Evolutionary conservation across 2,329 filamentous ascomycete genomes (phyloP), one percentile per base, ranked within the genome.

Genomic region (Furcasterigmium furcatum): DNA sequence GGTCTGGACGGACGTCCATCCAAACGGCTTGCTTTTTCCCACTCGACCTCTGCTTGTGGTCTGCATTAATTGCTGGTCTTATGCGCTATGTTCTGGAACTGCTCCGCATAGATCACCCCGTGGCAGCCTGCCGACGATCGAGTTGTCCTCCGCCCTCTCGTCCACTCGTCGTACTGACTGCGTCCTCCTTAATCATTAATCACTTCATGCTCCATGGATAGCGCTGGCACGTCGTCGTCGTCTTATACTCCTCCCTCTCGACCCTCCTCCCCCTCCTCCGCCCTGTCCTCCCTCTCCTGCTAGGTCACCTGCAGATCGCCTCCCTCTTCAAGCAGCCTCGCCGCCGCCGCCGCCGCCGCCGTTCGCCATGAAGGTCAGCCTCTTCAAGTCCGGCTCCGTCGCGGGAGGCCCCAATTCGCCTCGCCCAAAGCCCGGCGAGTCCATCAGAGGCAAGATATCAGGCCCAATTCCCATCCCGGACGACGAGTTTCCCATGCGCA

Each of bases 371-470:
- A 71, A 67, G 53, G 55, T 57, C 50, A 61, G 62, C 40, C 56
- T 76, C 36, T 78, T 76, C 65, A 77, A 72, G 58, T 62, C 68
- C 43, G 54, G 64, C 27, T 59, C 73, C 44, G 65, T 57, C 54
- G 56, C 65, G 52, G 65, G 66, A 51, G 65, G 67, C 52, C 66
- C 18, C 6, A 43, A 36, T 34, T 14, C 41, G 3, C 32, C 41
- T 18, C 50, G 50, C 18, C 47, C 63, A 45, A 71, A 69, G 53
- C 60, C 67, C 32, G 63, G 62, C 46, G 64, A 70, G 52, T 73
- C 74, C 27, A 76, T 84, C 49, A 75, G 80, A 32, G 80, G 79
- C 49, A 77, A 74, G 52, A 84, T 84, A 50, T 84, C 80, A 24
- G 73, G 71, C 7, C 82, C 82, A 13, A 84, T 84, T 40, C 79